Conservation (phyloP, 495 filamentous ascomycete species). For the Arthonia radiata region DNA sequence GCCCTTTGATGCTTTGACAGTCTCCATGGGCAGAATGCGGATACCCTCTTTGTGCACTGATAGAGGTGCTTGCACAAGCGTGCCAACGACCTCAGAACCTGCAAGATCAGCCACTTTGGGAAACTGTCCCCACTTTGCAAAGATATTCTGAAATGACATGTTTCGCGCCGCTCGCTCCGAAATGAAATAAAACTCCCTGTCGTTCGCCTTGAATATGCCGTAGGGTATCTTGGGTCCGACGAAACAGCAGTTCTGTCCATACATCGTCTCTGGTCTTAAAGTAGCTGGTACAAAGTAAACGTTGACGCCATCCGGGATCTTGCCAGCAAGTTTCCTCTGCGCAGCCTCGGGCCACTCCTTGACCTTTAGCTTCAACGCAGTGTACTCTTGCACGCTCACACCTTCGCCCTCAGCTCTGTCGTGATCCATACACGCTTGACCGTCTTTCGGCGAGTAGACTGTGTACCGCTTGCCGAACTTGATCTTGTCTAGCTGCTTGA, state of each 20-base stretch:
- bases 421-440: constrained; percentile 95
- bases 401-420: constrained; percentile 83
- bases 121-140: constrained; percentile 47
- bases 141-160: constrained; percentile 85
- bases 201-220: constrained; percentile 60
- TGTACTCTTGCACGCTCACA: constrained; percentile 76
- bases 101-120: constrained; percentile 45
- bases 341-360: constrained; percentile 60
- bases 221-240: constrained; percentile 82
- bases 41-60: constrained; percentile 68
- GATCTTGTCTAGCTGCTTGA: constrained; percentile 77
- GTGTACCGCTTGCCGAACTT: constrained; percentile 87
- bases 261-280: constrained; percentile 92
- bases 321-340: constrained; percentile 38
- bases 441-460: constrained; percentile 88
- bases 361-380: constrained; percentile 68
- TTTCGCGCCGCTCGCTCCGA: constrained; percentile 77
- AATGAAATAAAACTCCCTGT: constrained; percentile 65
- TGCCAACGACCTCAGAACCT: constrained; percentile 66
- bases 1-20: constrained; percentile 73
- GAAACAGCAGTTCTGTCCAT: constrained; percentile 89
- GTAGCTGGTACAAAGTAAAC: constrained; percentile 84
- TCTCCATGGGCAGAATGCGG: constrained; percentile 81
- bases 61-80: constrained; percentile 65
- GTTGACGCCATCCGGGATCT: constrained; percentile 56